Percentiles rank a stretch among this genome's conserved stretches.
Conservation (phyloP, 2,329 filamentous ascomycete species). For the Lachnellula arida region DNA sequence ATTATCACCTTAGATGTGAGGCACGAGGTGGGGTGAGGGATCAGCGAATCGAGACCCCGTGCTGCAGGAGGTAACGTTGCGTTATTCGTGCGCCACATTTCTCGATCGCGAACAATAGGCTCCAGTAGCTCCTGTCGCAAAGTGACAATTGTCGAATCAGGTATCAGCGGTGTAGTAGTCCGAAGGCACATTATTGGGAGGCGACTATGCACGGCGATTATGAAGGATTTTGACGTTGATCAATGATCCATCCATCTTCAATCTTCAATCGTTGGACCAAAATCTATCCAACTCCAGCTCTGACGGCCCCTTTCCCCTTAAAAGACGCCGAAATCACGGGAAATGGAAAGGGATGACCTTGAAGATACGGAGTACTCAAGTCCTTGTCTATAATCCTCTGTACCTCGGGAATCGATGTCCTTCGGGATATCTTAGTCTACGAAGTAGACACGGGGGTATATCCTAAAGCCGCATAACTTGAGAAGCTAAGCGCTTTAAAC, state of each 20-base stretch:
- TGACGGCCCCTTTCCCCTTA: neutral
- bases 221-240: neutral
- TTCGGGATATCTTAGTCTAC: neutral
- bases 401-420: too few species aligned
- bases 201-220: neutral
- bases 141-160: constrained; percentile 16
- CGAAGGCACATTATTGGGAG: neutral
- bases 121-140: too few species aligned
- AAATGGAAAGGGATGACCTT: neutral
- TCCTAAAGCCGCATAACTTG: constrained; percentile 9
- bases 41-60: neutral
- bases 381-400: neutral
- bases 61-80: constrained; percentile 3
- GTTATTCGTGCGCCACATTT: constrained; percentile 9
- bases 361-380: neutral
- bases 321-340: neutral
- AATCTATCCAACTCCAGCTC: neutral
- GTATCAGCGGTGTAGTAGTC: constrained; percentile 2
- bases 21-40: neutral
- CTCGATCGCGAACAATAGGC: constrained; percentile 1
- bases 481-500: neutral
- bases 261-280: too few species aligned
- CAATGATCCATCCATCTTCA: neutral
- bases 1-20: neutral
- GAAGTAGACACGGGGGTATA: constrained; percentile 4